Evolutionary conservation across 768 basidiomycete genomes (phyloP).

Genomic region (Dentipellis sp.): DNA sequence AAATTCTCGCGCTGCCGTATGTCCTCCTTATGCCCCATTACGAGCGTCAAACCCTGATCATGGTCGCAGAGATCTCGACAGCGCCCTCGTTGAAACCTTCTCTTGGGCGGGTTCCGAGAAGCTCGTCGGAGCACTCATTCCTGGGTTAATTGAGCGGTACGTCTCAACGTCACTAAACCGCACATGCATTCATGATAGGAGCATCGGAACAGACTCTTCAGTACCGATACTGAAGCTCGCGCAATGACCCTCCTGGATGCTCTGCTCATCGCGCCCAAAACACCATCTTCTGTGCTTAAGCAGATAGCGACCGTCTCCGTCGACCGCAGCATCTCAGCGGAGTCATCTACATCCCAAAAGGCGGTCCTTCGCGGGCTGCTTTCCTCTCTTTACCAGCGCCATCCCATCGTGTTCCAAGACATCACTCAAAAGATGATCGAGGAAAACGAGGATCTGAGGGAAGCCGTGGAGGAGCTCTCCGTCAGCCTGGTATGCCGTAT

Average conservation of each 20-base stretch:
- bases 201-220: background rate
- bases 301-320: constrained; percentile 11
- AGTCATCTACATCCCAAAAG: background rate
- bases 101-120: constrained; percentile 46
- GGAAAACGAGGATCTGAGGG: constrained; percentile 23
- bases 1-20: background rate
- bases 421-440: constrained; percentile 29
- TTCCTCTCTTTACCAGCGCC: constrained; percentile 54
- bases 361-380: constrained; percentile 28
- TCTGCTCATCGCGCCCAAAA: constrained; percentile 20
- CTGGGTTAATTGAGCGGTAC: constrained; percentile 29
- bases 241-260: constrained; percentile 19
- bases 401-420: constrained; percentile 40
- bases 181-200: background rate
- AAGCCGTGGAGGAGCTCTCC: constrained; percentile 44
- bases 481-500: constrained; percentile 40
- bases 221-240: background rate
- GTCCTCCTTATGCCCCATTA: background rate
- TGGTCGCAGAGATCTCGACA: constrained; percentile 32
- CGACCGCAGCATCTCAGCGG: constrained; percentile 3
- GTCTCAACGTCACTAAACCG: constrained; percentile 16
- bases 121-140: constrained; percentile 45
- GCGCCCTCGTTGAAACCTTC: constrained; percentile 35
- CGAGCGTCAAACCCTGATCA: background rate
- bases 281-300: constrained; percentile 16